These are phyloP conservation scores for Croton laevigatus DNA, from an alignment of 441 rosid genomes.

Conservation along the genomic window DNA sequence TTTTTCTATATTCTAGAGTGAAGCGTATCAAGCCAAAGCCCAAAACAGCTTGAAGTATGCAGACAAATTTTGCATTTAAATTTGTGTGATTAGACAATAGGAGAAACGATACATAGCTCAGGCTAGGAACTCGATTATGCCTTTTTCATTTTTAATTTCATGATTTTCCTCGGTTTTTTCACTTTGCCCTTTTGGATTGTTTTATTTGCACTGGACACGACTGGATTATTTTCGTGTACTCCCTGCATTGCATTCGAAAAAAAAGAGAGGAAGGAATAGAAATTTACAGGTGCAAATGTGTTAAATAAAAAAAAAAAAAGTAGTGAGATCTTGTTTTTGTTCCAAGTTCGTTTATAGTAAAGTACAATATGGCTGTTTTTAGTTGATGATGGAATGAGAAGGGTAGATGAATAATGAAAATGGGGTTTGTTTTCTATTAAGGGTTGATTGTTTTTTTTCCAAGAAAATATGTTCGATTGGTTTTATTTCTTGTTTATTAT, in stretches of 20 bases:
- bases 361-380: too few species aligned
- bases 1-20: conserved; percentile 89
- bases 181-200: background rate
- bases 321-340: background rate
- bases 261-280: background rate
- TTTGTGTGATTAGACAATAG: conserved; percentile 15
- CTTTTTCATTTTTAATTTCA: conserved; percentile 3
- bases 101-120: conserved; percentile 25
- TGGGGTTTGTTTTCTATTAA: too few species aligned
- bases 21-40: conserved; percentile 88
- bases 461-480: too few species aligned
- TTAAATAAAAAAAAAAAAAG: background rate
- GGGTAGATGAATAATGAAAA: too few species aligned
- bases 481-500: too few species aligned
- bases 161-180: background rate
- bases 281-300: conserved; percentile 14
- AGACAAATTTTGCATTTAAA: conserved; percentile 22
- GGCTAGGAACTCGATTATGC: conserved; percentile 14
- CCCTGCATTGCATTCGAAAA: background rate
- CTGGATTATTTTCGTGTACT: background rate
- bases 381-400: too few species aligned
- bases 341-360: too few species aligned
- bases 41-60: conserved; percentile 51
- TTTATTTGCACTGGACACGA: background rate
- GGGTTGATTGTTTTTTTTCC: too few species aligned